Percentiles rank a stretch among this genome's conserved stretches.
phyloP scores from a whole-genome alignment of 257 asterid genomes.

The Ehretia macrophylla region DNA sequence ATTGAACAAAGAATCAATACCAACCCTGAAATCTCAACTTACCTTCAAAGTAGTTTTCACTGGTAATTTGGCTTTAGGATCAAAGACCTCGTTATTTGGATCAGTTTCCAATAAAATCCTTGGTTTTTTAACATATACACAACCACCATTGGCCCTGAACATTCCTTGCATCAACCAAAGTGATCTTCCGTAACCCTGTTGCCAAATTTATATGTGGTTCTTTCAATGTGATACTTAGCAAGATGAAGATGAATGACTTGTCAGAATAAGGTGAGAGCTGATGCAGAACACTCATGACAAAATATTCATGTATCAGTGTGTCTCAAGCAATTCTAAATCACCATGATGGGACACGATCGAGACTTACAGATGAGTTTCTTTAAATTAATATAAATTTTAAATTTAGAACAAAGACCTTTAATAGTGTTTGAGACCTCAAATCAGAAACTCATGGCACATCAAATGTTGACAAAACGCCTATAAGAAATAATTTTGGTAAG shows the following conservation, averaged over 20 bases:
- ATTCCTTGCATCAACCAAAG: conserved; percentile 97
- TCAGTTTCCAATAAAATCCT: conserved; percentile 53
- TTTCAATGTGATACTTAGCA: neutral
- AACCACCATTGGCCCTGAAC: conserved; percentile 87
- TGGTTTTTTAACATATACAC: conserved; percentile 89
- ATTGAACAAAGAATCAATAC: neutral
- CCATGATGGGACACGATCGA: too few relatives aligned
- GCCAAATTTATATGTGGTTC: conserved; percentile 9
- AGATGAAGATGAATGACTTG: neutral
- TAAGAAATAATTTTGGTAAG: too few relatives aligned
- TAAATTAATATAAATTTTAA: too few relatives aligned
- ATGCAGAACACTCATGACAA: neutral
- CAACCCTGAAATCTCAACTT: conserved; percentile 9
- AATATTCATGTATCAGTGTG: neutral
- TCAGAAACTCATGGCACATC: too few relatives aligned
- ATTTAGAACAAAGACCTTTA: too few relatives aligned
- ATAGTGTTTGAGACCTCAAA: too few relatives aligned
- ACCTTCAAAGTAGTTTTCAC: conserved; percentile 78
- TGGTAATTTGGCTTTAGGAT: conserved; percentile 49
- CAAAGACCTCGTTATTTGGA: conserved; percentile 48
- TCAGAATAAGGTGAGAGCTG: neutral
- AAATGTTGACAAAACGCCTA: too few relatives aligned
- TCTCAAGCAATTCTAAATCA: too few relatives aligned
- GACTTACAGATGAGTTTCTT: too few relatives aligned
- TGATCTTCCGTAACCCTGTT: conserved; percentile 88